Base-by-base conservation (phyloP, 108 stramenopile genomes). In the Fragilaria crotonensis region DNA sequence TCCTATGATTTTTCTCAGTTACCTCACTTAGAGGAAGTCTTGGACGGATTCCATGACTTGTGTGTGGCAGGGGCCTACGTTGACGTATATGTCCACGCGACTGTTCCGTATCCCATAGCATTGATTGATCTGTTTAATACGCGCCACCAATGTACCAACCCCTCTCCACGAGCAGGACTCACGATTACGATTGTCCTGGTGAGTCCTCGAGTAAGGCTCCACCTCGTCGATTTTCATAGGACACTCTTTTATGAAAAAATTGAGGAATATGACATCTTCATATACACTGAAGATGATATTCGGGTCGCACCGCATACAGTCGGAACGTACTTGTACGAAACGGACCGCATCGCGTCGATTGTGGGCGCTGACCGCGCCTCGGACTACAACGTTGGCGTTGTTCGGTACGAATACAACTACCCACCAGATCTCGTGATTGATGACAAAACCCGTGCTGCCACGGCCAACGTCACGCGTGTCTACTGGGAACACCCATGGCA, bases 201-300 rank as follows among this genome's bases (percentile, higher is more conserved):
- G 49, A 69, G 74, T 5, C 33, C 67, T 18, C 50, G 55, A 5
- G 68, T 91, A 33, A 55, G 86, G 44, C 57, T 91, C 48, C 85
- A 87, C 70, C 51, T 91, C 45, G 90, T 91, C 0, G 90, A 91
- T 73, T 81, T 71, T 60, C 90, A 91, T 71, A 68, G 90, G 47
- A 44, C 70, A 51, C 48, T 87, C 9, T 91, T 91, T 66, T 91
- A 91, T 49, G 74, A 83, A 26, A 74, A 83, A 22, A 70, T 91
- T 30, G 68, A 85, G 41, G 58, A 76, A 26, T 90, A 90, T 26
- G 89, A 90, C 66, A 47, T 90, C 21, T 90, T 90, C 67, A 78
- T 90, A 47, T 90, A 87, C 54, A 78, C 85, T 19, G 89, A 90
- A 76, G 90, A 92, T 68, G 90, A 92, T 60, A 85, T 92, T 36